Base-by-base conservation (phyloP, 768 basidiomycete genomes). In the Hypholoma sublateritium region DNA sequence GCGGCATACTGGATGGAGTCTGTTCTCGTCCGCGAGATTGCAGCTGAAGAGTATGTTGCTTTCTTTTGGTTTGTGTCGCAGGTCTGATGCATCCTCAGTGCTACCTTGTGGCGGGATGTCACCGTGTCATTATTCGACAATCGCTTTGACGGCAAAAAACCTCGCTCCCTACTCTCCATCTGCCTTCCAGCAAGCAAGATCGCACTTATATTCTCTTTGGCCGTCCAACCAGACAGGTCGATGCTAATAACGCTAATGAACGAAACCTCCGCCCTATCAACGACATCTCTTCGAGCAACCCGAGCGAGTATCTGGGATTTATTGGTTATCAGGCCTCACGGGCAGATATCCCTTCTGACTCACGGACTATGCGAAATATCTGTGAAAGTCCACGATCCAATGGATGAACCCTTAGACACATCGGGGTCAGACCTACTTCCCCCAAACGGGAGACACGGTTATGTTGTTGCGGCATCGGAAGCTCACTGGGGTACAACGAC, bases 1-100 rank as follows among this genome's bases (percentile, higher is more conserved):
- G 81, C 88, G 1, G 77, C 84, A 0, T 88, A 84, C 65, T 93
- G 91, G 90, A 82, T 87, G 70, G 84, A 91, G 61, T 77, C 72
- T 50, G 60, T 93, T 14, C 69, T 77, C 52, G 74, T 79, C 13
- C 77, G 80, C 52, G 73, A 80, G n/a, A 73, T 85, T 16, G 61
- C 76, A 0, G 67, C 71, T 46, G 65, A 65, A 43, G 80, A 83
- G 91, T 91, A 66, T 73, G 83, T 69, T 50, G 24, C 22, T 56
- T 51, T 47, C 57, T 49, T 55, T 34, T 35, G 43, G 32, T 50
- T 28, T 8, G 55, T 25, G 50, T 57, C 16, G 9, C 34, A 21
- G 17, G 9, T 5, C 46, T 41, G 21, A 13, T 44, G 51, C 43
- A 47, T 59, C 57, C 59, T 60, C 53, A 84, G 81, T 65, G 69